These are phyloP conservation scores for Ogataea degrootiae DNA, from an alignment of 805 yeast genomes.

Conservation along the genomic window DNA sequence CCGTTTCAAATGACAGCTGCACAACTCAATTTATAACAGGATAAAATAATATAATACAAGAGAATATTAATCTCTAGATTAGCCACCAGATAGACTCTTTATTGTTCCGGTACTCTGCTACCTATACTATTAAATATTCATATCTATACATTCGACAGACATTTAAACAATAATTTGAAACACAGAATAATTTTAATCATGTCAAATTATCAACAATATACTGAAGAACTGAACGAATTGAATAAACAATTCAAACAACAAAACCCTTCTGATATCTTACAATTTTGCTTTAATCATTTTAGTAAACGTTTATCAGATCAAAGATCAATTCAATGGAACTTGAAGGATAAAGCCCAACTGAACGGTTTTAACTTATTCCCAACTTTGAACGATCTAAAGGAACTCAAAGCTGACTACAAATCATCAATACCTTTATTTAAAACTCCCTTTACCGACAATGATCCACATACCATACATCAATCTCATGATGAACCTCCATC, in stretches of 20 bases:
- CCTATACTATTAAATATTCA: background rate
- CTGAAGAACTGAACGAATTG: constrained; percentile 53
- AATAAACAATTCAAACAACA: constrained; percentile 49
- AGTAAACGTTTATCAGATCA: constrained; percentile 56
- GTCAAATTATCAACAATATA: constrained; percentile 21
- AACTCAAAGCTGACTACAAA: constrained; percentile 14
- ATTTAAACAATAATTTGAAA: background rate
- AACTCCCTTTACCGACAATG: constrained; percentile 59
- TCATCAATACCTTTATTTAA: constrained; percentile 40
- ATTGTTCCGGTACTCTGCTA: no score
- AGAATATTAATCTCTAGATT: no score
- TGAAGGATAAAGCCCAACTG: constrained; percentile 42
- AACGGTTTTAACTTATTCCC: constrained; percentile 41
- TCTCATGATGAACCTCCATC: constrained; percentile 22
- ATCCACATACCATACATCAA: constrained; percentile 49
- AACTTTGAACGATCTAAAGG: constrained; percentile 8
- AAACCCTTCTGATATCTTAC: constrained; percentile 65
- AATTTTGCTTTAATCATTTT: constrained; percentile 74
- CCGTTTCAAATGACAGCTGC: no score
- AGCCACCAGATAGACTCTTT: no score
- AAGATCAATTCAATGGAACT: constrained; percentile 47
- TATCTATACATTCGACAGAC: background rate
- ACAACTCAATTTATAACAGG: no score
- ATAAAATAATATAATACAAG: no score
- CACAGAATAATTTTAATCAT: constrained; percentile 4